These are phyloP conservation scores for Purpureocillium takamizusanense DNA, from an alignment of 2,329 filamentous ascomycete genomes.

Conservation along the genomic window DNA sequence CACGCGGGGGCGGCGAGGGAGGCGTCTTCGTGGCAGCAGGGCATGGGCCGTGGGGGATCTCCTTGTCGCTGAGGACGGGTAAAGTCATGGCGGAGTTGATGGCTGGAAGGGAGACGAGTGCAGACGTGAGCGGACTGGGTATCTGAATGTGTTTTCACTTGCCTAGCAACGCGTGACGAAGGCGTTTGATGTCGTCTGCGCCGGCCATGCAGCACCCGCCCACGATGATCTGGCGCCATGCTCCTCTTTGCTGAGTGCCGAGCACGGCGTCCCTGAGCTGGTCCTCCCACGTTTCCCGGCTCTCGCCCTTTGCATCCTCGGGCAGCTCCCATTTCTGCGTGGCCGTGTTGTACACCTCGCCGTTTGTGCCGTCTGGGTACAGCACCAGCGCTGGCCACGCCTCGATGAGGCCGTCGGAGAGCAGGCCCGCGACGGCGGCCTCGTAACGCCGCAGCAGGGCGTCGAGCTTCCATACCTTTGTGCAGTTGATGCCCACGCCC, in stretches of 20 bases:
- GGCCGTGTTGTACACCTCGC: slow-evolving; percentile 56
- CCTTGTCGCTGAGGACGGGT: slow-evolving; percentile 57
- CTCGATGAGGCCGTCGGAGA: slow-evolving; percentile 20
- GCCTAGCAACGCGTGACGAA: slow-evolving; percentile 11
- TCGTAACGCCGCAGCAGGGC: slow-evolving; percentile 46
- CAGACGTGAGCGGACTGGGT: slow-evolving; percentile 35
- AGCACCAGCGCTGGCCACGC: slow-evolving; percentile 48
- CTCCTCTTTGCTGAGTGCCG: slow-evolving; percentile 22
- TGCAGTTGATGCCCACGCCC: slow-evolving; percentile 62
- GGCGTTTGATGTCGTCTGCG: slow-evolving; percentile 23
- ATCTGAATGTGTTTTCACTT: not conserved
- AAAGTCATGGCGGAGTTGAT: slow-evolving; percentile 64
- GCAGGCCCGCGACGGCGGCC: slow-evolving; percentile 29
- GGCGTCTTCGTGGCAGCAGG: slow-evolving; percentile 65
- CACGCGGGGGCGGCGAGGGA: slow-evolving; percentile 32
- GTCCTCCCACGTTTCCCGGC: slow-evolving; percentile 32
- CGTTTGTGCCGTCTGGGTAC: slow-evolving; percentile 62
- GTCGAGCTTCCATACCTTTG: slow-evolving; percentile 53
- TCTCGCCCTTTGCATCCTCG: slow-evolving; percentile 10
- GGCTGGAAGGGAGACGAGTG: slow-evolving; percentile 46
- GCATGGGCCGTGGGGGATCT: slow-evolving; percentile 71
- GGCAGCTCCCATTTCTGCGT: slow-evolving; percentile 51
- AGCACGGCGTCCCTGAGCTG: slow-evolving; percentile 32
- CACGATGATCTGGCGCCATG: slow-evolving; percentile 38
- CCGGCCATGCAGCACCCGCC: slow-evolving; percentile 45